Evolutionary conservation across 306 rosid species (phyloP).

Genomic region (Astragalus glycyphyllos): DNA sequence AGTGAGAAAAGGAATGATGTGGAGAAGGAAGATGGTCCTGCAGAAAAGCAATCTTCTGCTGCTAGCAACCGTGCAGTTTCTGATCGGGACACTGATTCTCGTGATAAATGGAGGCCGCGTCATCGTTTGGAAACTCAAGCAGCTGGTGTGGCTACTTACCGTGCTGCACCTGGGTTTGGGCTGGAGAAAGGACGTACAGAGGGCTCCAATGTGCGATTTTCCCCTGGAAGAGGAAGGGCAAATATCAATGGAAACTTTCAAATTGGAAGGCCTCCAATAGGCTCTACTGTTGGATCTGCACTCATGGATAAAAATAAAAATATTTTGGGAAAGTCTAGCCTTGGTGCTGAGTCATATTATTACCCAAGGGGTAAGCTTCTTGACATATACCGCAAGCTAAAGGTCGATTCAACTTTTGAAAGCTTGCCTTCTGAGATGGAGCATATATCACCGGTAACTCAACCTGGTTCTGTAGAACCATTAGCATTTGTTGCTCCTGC

Average conservation of each 20-base stretch:
- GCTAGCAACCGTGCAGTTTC: slow-evolving; percentile 53
- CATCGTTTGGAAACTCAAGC: slow-evolving; percentile 72
- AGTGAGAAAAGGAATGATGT: slow-evolving; percentile 60
- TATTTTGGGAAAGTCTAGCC: slow-evolving; percentile 56
- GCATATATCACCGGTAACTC: slow-evolving; percentile 49
- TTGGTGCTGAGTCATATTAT: slow-evolving; percentile 46
- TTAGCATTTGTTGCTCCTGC: slow-evolving; percentile 71
- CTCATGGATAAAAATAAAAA: slow-evolving; percentile 44
- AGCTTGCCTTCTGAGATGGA: slow-evolving; percentile 59
- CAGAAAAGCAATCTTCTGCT: slow-evolving; percentile 60
- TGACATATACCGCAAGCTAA: slow-evolving; percentile 71
- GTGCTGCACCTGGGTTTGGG: slow-evolving; percentile 86
- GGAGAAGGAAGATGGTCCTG: slow-evolving; percentile 61
- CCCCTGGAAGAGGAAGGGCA: slow-evolving; percentile 76
- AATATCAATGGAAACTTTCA: slow-evolving; percentile 49
- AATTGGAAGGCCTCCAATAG: slow-evolving; percentile 57
- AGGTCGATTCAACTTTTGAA: slow-evolving; percentile 48
- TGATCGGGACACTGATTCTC: slow-evolving; percentile 73
- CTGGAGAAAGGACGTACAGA: slow-evolving; percentile 69
- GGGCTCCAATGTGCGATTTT: slow-evolving; percentile 56
- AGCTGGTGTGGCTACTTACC: slow-evolving; percentile 63
- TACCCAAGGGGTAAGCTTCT: slow-evolving; percentile 82
- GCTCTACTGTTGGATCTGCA: slow-evolving; percentile 48
- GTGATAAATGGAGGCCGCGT: slow-evolving; percentile 88
- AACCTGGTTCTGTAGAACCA: slow-evolving; percentile 56